Evolutionary conservation across 768 basidiomycete species (phyloP), one percentile per base, ranked within the genome.

Genomic region (Stropharia rugosoannulata): DNA sequence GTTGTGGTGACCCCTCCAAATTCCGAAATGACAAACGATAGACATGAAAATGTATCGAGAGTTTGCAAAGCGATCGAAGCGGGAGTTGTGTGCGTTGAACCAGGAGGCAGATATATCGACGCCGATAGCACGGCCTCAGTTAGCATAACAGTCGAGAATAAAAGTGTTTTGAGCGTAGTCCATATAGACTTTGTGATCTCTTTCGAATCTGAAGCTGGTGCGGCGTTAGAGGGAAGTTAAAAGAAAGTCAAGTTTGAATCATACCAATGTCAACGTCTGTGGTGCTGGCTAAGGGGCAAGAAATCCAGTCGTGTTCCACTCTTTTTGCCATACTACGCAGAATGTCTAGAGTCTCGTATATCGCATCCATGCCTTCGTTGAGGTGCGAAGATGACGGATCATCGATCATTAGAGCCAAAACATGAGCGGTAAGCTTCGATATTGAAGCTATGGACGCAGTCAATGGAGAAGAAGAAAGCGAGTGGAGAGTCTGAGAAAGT

Each of bases 1-100:
- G 80, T 77, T 1, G 80, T 78, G 3, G 82, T 79, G 22, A 89
- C 77, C 7, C 90, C 89, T 2, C 93, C 93, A 60, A 94, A 93
- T 62, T 88, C 84, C 8, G 86, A 83, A 7, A 93, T 82, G 46
- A 93, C 80, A 62, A 91, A 91, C 2, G 90, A 84, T 16, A 93
- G 75, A 63, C 84, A 80, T 10, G 81, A 83, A 10, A 94, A 76
- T 0, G 80, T 81, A 25, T 77, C 75, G 0, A 94, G 70, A 4
- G 80, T 75, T 12, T 75, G 68, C 5, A 80, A 70, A 1, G 89
- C 84, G 9, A 93, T 73, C 4, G 76, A 58, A 5, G 77, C 70
- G 7, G 83, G 77, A 2, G 73, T 71, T 49, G 59, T 65, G 42
- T 51, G n/a, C 35, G 64, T 72, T 36, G 63, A 60, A 2, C 64